A percentile compares a stretch with the other conserved stretches of the same genome.
Evolutionary conservation across 192 early-diverging fungal genomes (phyloP).

Genomic region (Linnemannia exigua): DNA sequence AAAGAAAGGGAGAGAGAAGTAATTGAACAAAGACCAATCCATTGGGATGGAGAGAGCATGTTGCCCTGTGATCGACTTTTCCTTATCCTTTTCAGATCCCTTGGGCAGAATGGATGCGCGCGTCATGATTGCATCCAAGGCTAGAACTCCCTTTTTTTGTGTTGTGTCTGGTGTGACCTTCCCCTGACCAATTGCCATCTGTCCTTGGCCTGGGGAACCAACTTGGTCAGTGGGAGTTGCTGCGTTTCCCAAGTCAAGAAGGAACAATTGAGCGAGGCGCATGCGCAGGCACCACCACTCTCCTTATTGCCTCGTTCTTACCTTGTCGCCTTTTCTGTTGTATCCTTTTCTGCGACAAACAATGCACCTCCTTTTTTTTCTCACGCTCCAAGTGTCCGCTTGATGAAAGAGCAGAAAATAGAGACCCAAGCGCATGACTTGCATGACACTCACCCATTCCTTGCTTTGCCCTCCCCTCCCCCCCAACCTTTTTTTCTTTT

Average conservation of each 20-base stretch:
- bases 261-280: background rate
- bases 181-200: background rate
- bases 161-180: background rate
- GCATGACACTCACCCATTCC: background rate
- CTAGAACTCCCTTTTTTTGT: background rate
- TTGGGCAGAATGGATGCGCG: background rate
- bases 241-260: no score
- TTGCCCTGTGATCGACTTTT: background rate
- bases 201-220: background rate
- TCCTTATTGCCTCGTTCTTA: background rate
- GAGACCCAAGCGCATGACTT: background rate
- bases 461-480: background rate
- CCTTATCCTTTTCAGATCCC: background rate
- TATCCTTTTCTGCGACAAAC: background rate
- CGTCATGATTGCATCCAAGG: background rate
- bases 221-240: background rate
- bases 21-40: no score
- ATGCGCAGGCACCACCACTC: background rate
- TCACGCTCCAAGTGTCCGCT: background rate
- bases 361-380: conserved; percentile 13
- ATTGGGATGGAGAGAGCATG: no score
- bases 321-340: background rate
- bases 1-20: background rate
- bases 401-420: background rate
- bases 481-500: background rate